These are phyloP conservation scores for Centaurea solstitialis DNA, from an alignment of 129 eudicot species.

Conservation along the genomic window DNA sequence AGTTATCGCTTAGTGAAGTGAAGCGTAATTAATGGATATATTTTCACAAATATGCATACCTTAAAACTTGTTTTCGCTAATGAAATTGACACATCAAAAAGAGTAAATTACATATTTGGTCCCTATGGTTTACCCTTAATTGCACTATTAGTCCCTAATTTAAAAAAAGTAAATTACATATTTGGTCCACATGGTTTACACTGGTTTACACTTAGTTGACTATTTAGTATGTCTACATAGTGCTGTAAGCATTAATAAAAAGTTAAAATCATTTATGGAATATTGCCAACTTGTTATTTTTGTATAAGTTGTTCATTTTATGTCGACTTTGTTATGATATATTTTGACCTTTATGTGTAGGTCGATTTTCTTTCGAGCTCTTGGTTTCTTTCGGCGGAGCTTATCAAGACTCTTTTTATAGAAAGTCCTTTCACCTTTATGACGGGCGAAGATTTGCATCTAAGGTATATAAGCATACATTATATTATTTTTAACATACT, in stretches of 20 bases:
- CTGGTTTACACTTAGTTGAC: no score
- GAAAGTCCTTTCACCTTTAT: conserved; percentile 89
- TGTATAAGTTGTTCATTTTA: background rate
- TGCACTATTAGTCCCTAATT: no score
- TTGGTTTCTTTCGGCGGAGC: conserved; percentile 95
- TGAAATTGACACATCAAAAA: no score
- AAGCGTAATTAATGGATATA: background rate
- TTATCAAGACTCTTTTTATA: conserved; percentile 83
- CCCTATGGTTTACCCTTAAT: no score
- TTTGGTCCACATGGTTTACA: no score
- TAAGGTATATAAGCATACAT: conserved; percentile 52
- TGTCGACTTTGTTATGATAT: background rate
- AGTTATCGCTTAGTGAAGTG: background rate
- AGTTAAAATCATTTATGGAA: no score
- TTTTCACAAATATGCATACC: no score
- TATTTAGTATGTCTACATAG: no score
- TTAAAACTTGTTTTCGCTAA: no score
- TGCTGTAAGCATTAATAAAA: background rate
- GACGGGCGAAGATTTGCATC: conserved; percentile 95
- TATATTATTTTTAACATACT: background rate
- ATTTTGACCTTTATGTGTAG: conserved; percentile 34
- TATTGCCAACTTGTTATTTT: no score
- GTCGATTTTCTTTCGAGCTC: conserved; percentile 98
- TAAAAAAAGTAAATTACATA: no score
- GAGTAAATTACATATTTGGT: no score